Evolutionary conservation across 1,284 basidiomycete species (phyloP).

Genomic region (Tilletia setariae): DNA sequence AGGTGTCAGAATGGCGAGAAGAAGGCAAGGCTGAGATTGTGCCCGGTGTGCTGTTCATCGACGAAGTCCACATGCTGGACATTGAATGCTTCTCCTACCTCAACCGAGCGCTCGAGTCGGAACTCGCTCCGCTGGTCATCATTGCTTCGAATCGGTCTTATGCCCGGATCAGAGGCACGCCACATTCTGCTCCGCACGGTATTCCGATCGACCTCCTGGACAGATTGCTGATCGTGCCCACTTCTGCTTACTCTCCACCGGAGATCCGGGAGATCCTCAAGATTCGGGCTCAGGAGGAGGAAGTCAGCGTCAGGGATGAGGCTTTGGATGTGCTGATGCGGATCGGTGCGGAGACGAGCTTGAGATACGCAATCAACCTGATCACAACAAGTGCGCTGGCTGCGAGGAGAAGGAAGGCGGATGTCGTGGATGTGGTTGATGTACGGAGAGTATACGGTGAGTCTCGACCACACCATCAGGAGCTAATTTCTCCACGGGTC

Average conservation of each 20-base stretch:
- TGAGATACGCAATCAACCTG: conserved; percentile 81
- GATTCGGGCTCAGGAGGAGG: conserved; percentile 94
- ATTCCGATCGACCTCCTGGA: conserved; percentile 91
- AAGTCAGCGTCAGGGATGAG: conserved; percentile 75
- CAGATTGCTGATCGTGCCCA: conserved; percentile 90
- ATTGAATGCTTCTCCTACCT: conserved; percentile 99
- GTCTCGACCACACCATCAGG: not conserved
- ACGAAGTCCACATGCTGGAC: conserved; percentile 83
- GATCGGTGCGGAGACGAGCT: conserved; percentile 73
- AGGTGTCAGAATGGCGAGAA: conserved; percentile 96
- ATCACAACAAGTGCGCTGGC: conserved; percentile 85
- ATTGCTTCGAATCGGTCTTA: conserved; percentile 98
- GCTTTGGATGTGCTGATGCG: conserved; percentile 75
- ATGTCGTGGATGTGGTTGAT: conserved; percentile 73
- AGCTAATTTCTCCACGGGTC: not conserved
- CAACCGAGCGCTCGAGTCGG: conserved; percentile 90
- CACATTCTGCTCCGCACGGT: conserved; percentile 88
- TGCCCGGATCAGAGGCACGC: conserved; percentile 90
- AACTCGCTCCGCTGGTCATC: conserved; percentile 89
- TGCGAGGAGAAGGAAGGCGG: conserved; percentile 73
- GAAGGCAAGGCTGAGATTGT: conserved; percentile 98
- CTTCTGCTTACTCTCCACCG: conserved; percentile 76
- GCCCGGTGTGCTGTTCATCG: conserved; percentile 66
- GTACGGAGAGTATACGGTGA: conserved; percentile 69
- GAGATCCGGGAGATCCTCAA: conserved; percentile 88